These are phyloP conservation scores for Pichiaceae sp. DNA, from an alignment of 1,139 yeast species.

Conservation along the genomic window DNA sequence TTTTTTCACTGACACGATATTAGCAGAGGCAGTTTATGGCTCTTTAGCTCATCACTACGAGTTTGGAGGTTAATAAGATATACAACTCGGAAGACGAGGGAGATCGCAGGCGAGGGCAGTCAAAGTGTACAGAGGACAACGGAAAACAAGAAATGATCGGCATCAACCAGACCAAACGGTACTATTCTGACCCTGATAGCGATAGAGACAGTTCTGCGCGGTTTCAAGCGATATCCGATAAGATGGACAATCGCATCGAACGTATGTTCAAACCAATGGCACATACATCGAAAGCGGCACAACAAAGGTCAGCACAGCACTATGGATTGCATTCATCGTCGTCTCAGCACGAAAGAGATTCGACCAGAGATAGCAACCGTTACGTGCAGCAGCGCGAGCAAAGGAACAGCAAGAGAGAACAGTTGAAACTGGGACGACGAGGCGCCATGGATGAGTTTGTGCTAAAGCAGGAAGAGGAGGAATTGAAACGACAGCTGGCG, in stretches of 20 bases:
- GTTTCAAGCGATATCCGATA: neutral
- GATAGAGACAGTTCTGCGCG: no score
- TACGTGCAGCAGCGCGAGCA: slow-evolving; percentile 1
- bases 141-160: no score
- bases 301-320: no score
- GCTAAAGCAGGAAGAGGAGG: slow-evolving; percentile 10
- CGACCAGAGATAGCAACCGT: slow-evolving; percentile 1
- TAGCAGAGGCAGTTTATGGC: no score
- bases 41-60: no score
- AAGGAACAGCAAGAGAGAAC: slow-evolving; percentile 9
- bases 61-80: neutral
- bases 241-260: slow-evolving; percentile 7
- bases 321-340: no score
- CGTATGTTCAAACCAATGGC: neutral
- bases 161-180: no score
- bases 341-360: no score
- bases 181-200: neutral
- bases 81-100: slow-evolving; percentile 2
- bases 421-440: slow-evolving; percentile 7
- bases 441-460: slow-evolving; percentile 20
- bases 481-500: slow-evolving; percentile 5
- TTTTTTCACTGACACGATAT: no score
- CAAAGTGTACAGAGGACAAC: no score
- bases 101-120: neutral
- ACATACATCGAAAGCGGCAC: no score